Percentiles rank a stretch among this genome's conserved stretches.
Conservation (phyloP, 306 rosid species). For the Pyrus betulifolia region DNA sequence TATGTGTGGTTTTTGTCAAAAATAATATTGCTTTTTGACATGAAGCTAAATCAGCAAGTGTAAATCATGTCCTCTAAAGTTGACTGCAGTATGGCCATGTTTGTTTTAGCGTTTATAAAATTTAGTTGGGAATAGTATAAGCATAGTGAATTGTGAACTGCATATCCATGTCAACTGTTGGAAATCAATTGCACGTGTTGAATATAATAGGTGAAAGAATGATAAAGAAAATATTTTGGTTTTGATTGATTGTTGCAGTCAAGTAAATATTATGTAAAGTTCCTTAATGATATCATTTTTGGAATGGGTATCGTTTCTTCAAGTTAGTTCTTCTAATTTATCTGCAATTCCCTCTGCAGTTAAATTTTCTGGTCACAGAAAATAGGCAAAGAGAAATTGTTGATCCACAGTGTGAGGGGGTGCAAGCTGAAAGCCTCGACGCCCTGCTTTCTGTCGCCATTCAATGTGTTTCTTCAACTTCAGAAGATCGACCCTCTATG, state of each 20-base stretch:
- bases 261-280: not conserved
- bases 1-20: not conserved
- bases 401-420: conserved; percentile 74
- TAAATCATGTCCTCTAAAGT: not conserved
- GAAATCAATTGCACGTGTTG: not conserved
- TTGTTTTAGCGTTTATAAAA: not conserved
- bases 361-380: conserved; percentile 81
- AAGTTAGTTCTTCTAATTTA: conserved; percentile 15
- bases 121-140: not conserved
- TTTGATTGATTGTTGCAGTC: not conserved
- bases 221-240: not conserved
- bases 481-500: conserved; percentile 96
- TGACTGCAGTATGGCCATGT: not conserved
- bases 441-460: conserved; percentile 79
- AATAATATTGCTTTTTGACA: not conserved
- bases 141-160: not conserved
- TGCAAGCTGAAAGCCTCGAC: conserved; percentile 81
- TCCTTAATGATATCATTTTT: not conserved
- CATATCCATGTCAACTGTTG: not conserved
- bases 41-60: not conserved
- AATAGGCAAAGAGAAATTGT: conserved; percentile 76
- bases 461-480: conserved; percentile 81
- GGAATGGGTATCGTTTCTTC: not conserved
- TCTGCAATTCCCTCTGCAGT: conserved; percentile 36
- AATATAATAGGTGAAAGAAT: not conserved